A percentile compares a stretch with the other conserved stretches of the same genome.
Conservation (phyloP, 225 moss, liverwort and hornwort species). For the Thuidium tamariscinum region DNA sequence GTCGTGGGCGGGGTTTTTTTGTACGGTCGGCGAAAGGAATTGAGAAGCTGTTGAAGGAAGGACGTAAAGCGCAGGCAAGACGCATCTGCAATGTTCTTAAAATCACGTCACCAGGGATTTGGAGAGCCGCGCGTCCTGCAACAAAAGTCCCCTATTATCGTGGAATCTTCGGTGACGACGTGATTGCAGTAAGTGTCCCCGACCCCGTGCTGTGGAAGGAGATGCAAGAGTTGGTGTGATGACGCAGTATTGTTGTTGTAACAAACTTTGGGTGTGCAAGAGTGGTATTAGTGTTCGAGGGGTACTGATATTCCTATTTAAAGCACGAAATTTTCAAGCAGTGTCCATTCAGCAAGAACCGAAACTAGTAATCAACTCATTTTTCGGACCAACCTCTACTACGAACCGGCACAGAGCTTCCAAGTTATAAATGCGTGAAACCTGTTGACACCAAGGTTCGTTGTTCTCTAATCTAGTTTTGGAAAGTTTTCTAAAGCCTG, state of each 20-base stretch:
- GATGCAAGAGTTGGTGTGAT: not conserved
- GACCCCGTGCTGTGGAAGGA: not conserved
- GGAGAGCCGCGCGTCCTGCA: not conserved
- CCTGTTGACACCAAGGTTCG: not conserved
- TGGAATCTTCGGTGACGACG: not conserved
- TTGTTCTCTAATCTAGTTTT: not conserved
- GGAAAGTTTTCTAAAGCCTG: not conserved
- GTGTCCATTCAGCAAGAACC: no score
- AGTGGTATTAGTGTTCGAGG: not conserved
- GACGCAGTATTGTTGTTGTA: not conserved
- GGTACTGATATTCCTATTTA: not conserved
- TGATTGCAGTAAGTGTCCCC: constrained; percentile 7
- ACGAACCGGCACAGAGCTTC: no score
- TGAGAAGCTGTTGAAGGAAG: not conserved
- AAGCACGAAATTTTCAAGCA: not conserved
- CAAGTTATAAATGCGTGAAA: not conserved
- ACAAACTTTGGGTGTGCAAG: not conserved
- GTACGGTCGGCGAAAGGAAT: not conserved
- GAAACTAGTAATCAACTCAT: not conserved
- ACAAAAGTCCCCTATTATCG: not conserved
- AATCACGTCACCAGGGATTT: not conserved
- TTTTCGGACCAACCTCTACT: not conserved
- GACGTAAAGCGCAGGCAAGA: not conserved
- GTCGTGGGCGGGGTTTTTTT: not conserved
- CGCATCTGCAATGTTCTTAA: not conserved